These are phyloP conservation scores for Endothia cerciana DNA, from an alignment of 2,329 filamentous ascomycete genomes.

Conservation along the genomic window DNA sequence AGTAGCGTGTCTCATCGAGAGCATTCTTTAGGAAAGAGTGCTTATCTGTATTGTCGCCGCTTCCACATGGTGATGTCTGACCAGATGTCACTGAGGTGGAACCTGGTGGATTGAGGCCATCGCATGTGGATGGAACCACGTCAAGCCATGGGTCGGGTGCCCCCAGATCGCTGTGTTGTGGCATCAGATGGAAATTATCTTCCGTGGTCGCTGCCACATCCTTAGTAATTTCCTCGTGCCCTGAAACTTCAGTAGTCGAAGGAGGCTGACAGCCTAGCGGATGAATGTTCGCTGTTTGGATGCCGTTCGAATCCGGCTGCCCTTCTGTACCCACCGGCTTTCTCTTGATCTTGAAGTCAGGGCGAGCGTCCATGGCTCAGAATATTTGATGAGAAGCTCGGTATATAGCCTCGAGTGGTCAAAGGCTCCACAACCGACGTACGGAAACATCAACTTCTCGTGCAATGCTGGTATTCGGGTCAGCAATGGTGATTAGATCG, in stretches of 20 bases:
- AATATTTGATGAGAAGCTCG: too few species aligned
- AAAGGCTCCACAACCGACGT: not conserved
- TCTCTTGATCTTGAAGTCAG: not conserved
- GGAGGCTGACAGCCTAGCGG: not conserved
- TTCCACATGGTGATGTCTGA: not conserved
- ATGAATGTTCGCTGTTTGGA: not conserved
- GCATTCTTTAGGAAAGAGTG: slow-evolving; percentile 49
- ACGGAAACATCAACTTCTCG: not conserved
- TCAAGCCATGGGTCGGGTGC: too few species aligned
- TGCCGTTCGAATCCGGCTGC: not conserved
- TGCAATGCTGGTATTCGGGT: not conserved
- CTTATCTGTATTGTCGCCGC: slow-evolving; percentile 20
- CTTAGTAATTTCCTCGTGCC: not conserved
- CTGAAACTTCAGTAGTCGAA: not conserved
- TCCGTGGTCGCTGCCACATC: not conserved
- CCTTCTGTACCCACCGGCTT: not conserved
- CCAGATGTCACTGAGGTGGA: not conserved
- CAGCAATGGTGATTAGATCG: not conserved
- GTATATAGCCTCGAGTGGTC: not conserved
- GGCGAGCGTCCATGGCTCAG: not conserved
- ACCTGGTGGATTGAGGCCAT: not conserved
- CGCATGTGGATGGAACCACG: not conserved
- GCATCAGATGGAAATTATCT: not conserved
- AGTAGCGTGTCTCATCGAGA: slow-evolving; percentile 63
- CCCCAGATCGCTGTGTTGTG: not conserved